These are phyloP conservation scores for Microbotryomycetes sp. DNA, from an alignment of 1,284 basidiomycete species.

Conservation along the genomic window DNA sequence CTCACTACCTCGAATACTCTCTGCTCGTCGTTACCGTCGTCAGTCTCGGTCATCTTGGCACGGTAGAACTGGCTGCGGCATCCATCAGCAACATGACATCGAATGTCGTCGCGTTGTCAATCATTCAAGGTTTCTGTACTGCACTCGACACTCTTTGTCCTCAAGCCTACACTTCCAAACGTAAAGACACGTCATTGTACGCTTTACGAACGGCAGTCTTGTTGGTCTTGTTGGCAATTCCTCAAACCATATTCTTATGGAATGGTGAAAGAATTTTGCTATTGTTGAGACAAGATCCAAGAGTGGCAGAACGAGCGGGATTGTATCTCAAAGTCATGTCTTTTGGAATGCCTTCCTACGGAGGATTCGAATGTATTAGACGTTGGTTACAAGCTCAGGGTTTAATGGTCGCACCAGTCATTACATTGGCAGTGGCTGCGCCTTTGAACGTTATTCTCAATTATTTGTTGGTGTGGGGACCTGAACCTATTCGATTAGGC, in stretches of 20 bases:
- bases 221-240: conserved; percentile 28
- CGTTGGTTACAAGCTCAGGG: conserved; percentile 81
- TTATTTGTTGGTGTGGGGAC: conserved; percentile 60
- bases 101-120: conserved; percentile 33
- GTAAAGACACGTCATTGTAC: conserved; percentile 30
- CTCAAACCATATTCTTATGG: conserved; percentile 33
- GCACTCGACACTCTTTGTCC: conserved; percentile 38
- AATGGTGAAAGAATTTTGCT: conserved; percentile 54
- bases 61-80: conserved; percentile 35
- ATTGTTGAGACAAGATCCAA: conserved; percentile 69
- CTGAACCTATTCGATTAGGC: conserved; percentile 58
- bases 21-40: conserved; percentile 30
- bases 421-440: conserved; percentile 74
- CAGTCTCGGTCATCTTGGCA: conserved; percentile 36
- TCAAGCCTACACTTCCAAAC: conserved; percentile 33
- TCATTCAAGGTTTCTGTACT: conserved; percentile 32
- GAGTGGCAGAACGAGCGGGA: conserved; percentile 71
- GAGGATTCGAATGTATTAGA: conserved; percentile 48
- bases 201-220: conserved; percentile 34
- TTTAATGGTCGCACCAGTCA: conserved; percentile 77
- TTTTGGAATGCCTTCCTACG: conserved; percentile 81
- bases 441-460: conserved; percentile 80
- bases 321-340: conserved; percentile 53
- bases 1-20: conserved; percentile 32
- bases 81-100: conserved; percentile 34